Base-by-base conservation (phyloP, 2,329 filamentous ascomycete species). In the Phyllosticta citribraziliensis region DNA sequence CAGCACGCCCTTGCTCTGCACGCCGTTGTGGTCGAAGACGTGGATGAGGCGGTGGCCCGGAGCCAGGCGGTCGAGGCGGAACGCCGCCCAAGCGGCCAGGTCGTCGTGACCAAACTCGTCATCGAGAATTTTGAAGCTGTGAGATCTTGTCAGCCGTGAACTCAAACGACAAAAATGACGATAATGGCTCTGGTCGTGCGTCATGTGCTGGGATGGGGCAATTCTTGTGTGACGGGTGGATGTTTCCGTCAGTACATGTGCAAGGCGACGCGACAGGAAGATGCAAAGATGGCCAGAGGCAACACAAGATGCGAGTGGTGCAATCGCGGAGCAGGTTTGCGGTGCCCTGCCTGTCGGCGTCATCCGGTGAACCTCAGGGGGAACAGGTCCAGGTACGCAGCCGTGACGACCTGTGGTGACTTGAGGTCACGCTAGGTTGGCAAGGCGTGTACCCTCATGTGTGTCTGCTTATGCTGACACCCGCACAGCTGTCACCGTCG, bases 21-120 rank as follows among this genome's bases (percentile, higher is more conserved):
- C 76, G 0, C 90, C 90, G 64, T 85, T 81, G 25, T 80, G 78
- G 70, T 96, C 86, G 64, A 88, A 79, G 62, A 97, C 76, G 67
- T 87, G 88, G 61, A 97, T 79, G 66, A 96, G 85, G 11, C 91
- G 81, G 66, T 89, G 88, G 0, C 94, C 93, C 35, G 82, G 77
- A 63, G 84, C 84, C 63, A 97, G 73, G 8, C 91, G 82, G 74
- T 97, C 91, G 22, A 97, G 82, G 50, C 91, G 82, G 67, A 96
- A 86, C 69, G 91, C 96, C 1, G 89, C 86, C 94, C 94, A 97
- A 2, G 88, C 91, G 11, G 91, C 87, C 61, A 96, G 74, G 63
- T 88, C 83, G 69, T 97, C 91, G 64, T 82, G 82, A 3, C 87
- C 85, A 66, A 92, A 83, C 73, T 93, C 88, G 66, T 96, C 88